Conservation (phyloP, 345 rosid species). For the Cardamine resedifolia region DNA sequence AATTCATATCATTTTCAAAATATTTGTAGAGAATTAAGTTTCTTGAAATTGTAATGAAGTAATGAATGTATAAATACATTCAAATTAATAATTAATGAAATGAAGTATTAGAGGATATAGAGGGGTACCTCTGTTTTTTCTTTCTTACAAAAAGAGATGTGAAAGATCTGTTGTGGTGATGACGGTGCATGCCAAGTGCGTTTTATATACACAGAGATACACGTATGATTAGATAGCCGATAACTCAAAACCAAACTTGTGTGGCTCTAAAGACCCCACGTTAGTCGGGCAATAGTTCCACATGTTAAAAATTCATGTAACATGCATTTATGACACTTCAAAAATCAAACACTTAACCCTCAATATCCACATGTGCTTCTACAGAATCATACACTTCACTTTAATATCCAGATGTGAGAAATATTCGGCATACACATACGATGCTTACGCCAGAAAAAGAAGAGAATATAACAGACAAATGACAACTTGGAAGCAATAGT, state of each 20-base stretch:
- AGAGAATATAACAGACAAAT: background rate
- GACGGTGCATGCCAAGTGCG: constrained; percentile 11
- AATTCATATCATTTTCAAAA: background rate
- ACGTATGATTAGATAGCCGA: background rate
- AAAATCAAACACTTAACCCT: constrained; percentile 10
- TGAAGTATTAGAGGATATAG: background rate
- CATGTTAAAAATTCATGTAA: constrained; percentile 8
- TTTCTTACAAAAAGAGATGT: background rate
- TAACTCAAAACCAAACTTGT: constrained; percentile 21
- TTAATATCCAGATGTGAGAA: constrained; percentile 14
- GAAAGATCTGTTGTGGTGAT: background rate
- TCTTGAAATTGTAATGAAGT: background rate
- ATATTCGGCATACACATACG: background rate
- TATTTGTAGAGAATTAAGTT: background rate
- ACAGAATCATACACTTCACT: constrained; percentile 12
- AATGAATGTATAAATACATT: background rate
- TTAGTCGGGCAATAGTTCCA: background rate
- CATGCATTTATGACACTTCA: background rate
- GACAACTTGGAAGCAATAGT: constrained; percentile 8
- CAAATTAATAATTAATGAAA: background rate
- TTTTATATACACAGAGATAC: constrained; percentile 17
- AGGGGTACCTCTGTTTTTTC: background rate
- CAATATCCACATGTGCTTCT: constrained; percentile 24
- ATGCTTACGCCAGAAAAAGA: background rate
- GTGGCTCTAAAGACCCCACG: constrained; percentile 16